Percentiles rank a stretch among this genome's conserved stretches.
Evolutionary conservation across 371 early-diverging fungal genomes (phyloP).

Genomic region (Syncephalastrum racemosum): DNA sequence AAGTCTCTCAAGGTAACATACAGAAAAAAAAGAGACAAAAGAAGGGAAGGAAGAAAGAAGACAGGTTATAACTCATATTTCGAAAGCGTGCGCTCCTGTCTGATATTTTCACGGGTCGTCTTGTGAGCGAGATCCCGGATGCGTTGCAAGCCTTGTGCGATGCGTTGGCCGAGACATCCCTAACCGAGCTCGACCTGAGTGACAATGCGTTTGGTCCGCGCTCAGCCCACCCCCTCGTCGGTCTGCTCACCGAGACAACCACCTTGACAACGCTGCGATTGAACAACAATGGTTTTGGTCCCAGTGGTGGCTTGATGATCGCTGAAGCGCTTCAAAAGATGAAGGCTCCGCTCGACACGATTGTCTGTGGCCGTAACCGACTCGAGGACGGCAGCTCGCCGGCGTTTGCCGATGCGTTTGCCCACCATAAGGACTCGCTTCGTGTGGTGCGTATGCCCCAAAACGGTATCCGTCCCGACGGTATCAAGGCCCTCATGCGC

Average conservation of each 20-base stretch:
- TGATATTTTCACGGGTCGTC: conserved; percentile 95
- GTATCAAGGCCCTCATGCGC: conserved; percentile 72
- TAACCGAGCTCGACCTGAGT: conserved; percentile 85
- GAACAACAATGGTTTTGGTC: conserved; percentile 96
- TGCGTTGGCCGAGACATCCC: conserved; percentile 73
- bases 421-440: conserved; percentile 68
- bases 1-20: conserved; percentile 68
- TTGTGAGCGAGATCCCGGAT: conserved; percentile 86
- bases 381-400: conserved; percentile 84
- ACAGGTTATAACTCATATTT: not conserved
- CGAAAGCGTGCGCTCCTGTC: conserved; percentile 58
- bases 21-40: not conserved
- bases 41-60: not conserved
- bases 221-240: conserved; percentile 86
- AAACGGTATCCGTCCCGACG: conserved; percentile 95
- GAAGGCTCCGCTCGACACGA: conserved; percentile 65
- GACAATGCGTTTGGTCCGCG: conserved; percentile 98
- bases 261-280: conserved; percentile 78
- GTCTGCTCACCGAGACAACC: conserved; percentile 78
- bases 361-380: conserved; percentile 93
- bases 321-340: conserved; percentile 80
- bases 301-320: conserved; percentile 86
- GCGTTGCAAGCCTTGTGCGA: conserved; percentile 83
- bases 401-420: conserved; percentile 80
- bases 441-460: conserved; percentile 92